Percentiles rank a stretch among this genome's conserved stretches.
phyloP scores from a whole-genome alignment of 2,329 filamentous ascomycete species.

The Scedosporium aurantiacum region DNA sequence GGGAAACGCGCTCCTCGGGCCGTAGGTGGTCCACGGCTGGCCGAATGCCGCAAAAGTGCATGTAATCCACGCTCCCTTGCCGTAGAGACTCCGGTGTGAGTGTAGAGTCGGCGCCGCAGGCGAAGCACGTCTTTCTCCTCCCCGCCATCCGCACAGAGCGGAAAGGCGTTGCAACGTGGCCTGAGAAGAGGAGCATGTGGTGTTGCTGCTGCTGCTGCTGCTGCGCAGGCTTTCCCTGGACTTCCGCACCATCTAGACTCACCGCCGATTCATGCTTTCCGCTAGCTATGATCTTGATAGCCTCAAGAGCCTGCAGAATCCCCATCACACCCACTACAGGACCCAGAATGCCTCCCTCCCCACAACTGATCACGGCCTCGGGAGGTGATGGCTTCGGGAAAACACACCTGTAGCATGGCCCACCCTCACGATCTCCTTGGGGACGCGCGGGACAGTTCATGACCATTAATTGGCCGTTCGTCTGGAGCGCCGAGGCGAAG shows the following conservation, averaged over 20 bases:
- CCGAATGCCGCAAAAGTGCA: slow-evolving; percentile 67
- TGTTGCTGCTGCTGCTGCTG: slow-evolving; percentile 19
- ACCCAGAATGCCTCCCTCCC: slow-evolving; percentile 84
- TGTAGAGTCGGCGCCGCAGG: slow-evolving; percentile 54
- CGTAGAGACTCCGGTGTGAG: slow-evolving; percentile 53
- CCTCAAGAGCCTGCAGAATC: slow-evolving; percentile 79
- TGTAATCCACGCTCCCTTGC: slow-evolving; percentile 65
- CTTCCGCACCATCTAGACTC: not conserved
- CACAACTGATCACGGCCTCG: slow-evolving; percentile 72
- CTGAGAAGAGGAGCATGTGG: slow-evolving; percentile 38
- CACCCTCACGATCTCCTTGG: slow-evolving; percentile 43
- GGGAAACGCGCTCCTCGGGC: slow-evolving; percentile 57
- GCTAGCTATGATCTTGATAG: slow-evolving; percentile 66
- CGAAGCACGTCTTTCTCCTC: slow-evolving; percentile 59
- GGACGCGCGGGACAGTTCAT: slow-evolving; percentile 67
- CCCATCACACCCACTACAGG: slow-evolving; percentile 93
- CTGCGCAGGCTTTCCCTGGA: slow-evolving; percentile 11
- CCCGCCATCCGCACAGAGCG: slow-evolving; percentile 64
- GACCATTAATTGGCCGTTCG: slow-evolving; percentile 81
- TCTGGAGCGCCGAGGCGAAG: slow-evolving; percentile 79
- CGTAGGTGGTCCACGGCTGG: slow-evolving; percentile 43
- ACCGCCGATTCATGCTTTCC: slow-evolving; percentile 14
- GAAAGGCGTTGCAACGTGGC: slow-evolving; percentile 40
- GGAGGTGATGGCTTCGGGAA: slow-evolving; percentile 81
- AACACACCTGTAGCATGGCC: slow-evolving; percentile 88